Evolutionary conservation across 129 eudicot species (phyloP), one percentile per base, ranked within the genome.

Genomic region (Artemisia annua): DNA sequence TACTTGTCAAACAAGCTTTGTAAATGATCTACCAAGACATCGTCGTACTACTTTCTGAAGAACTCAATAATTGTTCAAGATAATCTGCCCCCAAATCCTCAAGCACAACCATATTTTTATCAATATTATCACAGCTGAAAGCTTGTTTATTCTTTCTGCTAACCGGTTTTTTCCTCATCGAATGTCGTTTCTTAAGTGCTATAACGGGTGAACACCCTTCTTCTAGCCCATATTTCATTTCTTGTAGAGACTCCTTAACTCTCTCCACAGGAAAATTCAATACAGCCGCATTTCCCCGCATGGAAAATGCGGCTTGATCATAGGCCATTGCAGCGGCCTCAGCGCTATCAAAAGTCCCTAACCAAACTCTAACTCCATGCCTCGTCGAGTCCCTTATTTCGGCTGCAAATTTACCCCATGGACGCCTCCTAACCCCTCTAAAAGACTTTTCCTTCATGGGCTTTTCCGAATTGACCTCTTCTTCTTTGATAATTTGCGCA

Each of bases 291-390:
- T 85, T 92, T 28, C 97, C 97, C 43, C 96, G 80, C 53, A 91
- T 12, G 2, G 89, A 83, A 51, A 75, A 91, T 0, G 97, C 97
- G 0, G 97, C 97, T 28, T 91, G 70, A 49, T 91, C 97, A 61
- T 91, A 91, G 8, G 97, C 97, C 76, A 96, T 63, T 9, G 97
- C 97, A 0, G 97, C 97, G 30, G 85, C 97, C 77, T 88, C 97
- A 0, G 92, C 93, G 3, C 96, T 86, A 18, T 88, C 93, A 20
- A 72, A 91, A 15, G 97, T 91, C 2, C 97, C 97, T 0, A 91
- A 84, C 97, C 97, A 88, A 55, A 83, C 50, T 2, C 97, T 90
- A 1, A 90, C 96, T 3, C 97, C 97, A 26, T 86, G 83, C 14
- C 87, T 62, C 5, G 81, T 81, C 1, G 97, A 93, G 49, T 91